Base-by-base conservation (phyloP, 495 filamentous ascomycete genomes). In the Polyplosphaeria fusca region DNA sequence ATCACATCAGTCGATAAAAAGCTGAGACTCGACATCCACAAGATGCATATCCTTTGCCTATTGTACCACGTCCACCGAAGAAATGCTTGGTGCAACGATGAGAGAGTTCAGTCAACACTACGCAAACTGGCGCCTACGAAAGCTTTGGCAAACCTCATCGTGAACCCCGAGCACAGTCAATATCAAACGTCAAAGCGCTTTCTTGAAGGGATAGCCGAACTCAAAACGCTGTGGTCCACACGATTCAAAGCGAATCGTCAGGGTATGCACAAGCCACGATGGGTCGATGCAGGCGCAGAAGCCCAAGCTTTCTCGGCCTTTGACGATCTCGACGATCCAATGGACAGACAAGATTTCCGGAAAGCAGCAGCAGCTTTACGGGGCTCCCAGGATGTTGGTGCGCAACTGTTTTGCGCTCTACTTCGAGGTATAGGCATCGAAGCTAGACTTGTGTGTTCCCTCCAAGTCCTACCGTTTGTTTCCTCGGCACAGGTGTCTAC, bases 41-140 rank as follows among this genome's bases (percentile, higher is more conserved):
- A 95, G 71, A 74, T 81, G 61, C 90, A 99, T 73, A 42, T 97
- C 2, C 76, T 95, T 27, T 94, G 89, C 63, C 76, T 96, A 1
- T 68, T 97, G 26, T 77, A 76, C 3, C 88, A 96, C 69, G 80
- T 86, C 18, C 77, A 85, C 58, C 70, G 80, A 22, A 81, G 91
- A 37, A 97, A 95, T 67, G 70, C 74, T 48, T 97, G 92, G 92
- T 97, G 91, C 67, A 96, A 95, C 68, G 83, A 93, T 68, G 58
- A 75, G 13, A 68, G 74, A 55, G 49, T 55, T 12, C 56, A 65
- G 46, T 40, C 46, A 14, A 51, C 27, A 16, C 23, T 65, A 24
- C 39, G 58, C n/a, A 60, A 49, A 22, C 11, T 63, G 3, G 48
- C 55, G 4, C 51, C 55, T 5, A 49, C 55, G 7, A 63, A 63